Percentiles rank a stretch among this genome's conserved stretches.
Conservation (phyloP, 495 filamentous ascomycete species). For the Stereocaulon alpinum region DNA sequence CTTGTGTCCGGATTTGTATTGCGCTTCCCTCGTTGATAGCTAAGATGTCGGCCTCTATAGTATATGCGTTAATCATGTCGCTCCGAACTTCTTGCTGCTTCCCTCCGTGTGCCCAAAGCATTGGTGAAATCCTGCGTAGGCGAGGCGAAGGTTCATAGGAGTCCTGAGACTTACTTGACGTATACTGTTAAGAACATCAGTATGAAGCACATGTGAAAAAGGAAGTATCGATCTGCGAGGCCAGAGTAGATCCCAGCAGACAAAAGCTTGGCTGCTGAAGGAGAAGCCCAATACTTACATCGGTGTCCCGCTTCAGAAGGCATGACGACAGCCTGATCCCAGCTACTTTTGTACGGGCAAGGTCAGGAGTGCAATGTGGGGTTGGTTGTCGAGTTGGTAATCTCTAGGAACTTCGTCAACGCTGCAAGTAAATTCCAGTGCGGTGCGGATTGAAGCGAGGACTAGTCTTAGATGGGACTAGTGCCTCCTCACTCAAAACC, state of each 20-base stretch:
- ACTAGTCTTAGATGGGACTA: not conserved
- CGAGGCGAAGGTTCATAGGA: not conserved
- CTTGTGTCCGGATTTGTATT: slow-evolving; percentile 73
- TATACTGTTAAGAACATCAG: slow-evolving; percentile 51
- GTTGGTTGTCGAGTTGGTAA: not conserved
- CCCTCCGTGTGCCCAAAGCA: too few relatives aligned
- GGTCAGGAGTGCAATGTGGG: not conserved
- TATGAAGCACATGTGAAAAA: not conserved
- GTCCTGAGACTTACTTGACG: slow-evolving; percentile 65
- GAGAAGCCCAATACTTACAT: slow-evolving; percentile 48
- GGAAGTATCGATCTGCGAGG: not conserved
- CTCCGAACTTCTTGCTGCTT: not conserved
- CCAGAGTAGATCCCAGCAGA: not conserved
- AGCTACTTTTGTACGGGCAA: not conserved
- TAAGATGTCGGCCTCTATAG: slow-evolving; percentile 78
- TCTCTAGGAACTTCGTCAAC: not conserved
- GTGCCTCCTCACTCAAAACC: too few relatives aligned
- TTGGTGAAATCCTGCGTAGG: too few relatives aligned
- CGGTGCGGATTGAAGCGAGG: slow-evolving; percentile 4
- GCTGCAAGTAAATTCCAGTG: not conserved
- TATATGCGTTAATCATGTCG: not conserved
- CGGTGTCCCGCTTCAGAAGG: slow-evolving; percentile 74
- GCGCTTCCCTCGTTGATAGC: slow-evolving; percentile 83
- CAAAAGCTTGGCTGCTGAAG: not conserved
- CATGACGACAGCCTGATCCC: slow-evolving; percentile 44